Evolutionary conservation across 169 alveolate genomes (phyloP).

Genomic region (Amoebophrya sp.): DNA sequence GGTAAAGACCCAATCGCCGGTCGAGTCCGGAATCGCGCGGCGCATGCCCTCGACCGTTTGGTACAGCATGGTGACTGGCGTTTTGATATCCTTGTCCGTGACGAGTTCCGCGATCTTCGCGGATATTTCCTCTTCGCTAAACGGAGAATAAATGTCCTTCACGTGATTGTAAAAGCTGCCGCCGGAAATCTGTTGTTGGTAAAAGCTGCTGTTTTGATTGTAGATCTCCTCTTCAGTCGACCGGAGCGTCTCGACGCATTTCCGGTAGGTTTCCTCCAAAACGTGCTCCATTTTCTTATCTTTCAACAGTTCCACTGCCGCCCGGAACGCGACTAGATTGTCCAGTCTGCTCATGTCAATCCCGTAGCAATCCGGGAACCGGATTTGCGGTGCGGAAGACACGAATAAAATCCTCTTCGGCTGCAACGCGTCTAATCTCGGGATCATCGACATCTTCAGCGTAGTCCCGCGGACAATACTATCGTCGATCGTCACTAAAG

Average conservation of each 20-base stretch:
- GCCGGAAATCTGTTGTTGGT: neutral
- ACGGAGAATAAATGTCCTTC: neutral
- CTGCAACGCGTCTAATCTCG: conserved; percentile 16
- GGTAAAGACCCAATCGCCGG: conserved; percentile 29
- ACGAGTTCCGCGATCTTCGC: conserved; percentile 21
- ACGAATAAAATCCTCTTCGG: conserved; percentile 36
- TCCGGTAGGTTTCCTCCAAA: neutral
- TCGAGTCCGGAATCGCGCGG: conserved; percentile 24
- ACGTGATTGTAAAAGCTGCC: neutral
- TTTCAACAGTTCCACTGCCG: conserved; percentile 31
- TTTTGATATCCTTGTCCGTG: neutral
- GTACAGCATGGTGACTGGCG: neutral
- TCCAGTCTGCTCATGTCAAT: conserved; percentile 37
- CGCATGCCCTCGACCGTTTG: conserved; percentile 21
- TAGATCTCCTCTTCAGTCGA: neutral
- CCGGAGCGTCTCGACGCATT: neutral
- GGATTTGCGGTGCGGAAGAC: conserved; percentile 39
- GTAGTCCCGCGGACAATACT: conserved; percentile 42
- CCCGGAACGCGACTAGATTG: conserved; percentile 37
- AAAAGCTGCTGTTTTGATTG: neutral
- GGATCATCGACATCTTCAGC: conserved; percentile 32
- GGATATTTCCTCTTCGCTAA: neutral
- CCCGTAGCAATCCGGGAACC: conserved; percentile 42
- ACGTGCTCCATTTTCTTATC: conserved; percentile 26
- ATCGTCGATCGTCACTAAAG: conserved; percentile 37